A percentile compares a stretch with the other conserved stretches of the same genome.
phyloP scores from a whole-genome alignment of 169 alveolate genomes.

The Cryptosporidium sp. region DNA sequence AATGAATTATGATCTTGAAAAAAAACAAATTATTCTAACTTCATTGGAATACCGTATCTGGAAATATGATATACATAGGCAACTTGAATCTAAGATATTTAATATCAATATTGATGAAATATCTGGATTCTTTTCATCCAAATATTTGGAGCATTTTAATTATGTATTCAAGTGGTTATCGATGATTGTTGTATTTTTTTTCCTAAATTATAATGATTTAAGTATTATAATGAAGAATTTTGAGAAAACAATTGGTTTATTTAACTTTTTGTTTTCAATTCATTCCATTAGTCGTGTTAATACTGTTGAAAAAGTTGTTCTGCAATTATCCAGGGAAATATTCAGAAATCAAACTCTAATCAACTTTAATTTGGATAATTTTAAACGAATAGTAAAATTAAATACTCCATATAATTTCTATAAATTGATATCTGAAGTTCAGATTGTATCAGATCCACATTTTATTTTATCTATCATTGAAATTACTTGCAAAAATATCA shows the following conservation, averaged over 20 bases:
- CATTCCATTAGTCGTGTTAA: background rate
- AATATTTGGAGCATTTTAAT: constrained; percentile 2
- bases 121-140: background rate
- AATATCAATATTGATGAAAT: background rate
- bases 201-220: background rate
- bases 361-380: background rate
- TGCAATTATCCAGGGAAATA: background rate
- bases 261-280: background rate
- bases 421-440: background rate
- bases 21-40: background rate
- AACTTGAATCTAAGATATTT: background rate
- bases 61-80: background rate
- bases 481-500: background rate
- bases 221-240: background rate
- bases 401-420: background rate
- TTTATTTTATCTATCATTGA: constrained; percentile 8
- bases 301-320: background rate
- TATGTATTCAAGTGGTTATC: constrained; percentile 24
- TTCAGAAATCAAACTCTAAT: background rate
- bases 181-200: background rate
- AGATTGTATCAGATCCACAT: background rate
- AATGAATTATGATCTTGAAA: background rate
- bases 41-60: constrained; percentile 24
- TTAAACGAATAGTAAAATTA: constrained; percentile 15
- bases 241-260: background rate